Base-by-base conservation (phyloP, 2,329 filamentous ascomycete genomes). In the Aspergillus persii region DNA sequence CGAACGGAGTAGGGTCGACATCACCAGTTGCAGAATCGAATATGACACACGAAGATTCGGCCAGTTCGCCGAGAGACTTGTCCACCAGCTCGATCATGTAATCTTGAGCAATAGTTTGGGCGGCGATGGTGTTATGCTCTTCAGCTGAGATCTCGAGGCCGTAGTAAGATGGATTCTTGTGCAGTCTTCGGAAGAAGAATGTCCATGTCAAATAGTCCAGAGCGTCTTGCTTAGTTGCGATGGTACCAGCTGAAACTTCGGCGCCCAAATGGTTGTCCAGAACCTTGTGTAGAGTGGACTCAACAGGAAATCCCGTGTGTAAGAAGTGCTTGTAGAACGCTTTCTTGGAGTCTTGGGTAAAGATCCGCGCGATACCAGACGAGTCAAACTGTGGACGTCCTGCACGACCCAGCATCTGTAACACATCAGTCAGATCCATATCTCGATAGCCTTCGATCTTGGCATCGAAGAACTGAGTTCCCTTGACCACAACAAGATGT, bases 301-400 rank as follows among this genome's bases (percentile, higher is more conserved):
- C 95, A 9, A 99, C 95, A 0, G 95, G 96, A 74, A 99, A 99
- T 1, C 95, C 96, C 0, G 94, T 98, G 72, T 99, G 95, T 56
- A 99, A 78, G 79, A 99, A 99, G 77, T 99, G 95, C 80, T 99
- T 99, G 79, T 99, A 99, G 76, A 99, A 99, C 60, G 96, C 92
- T 77, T 99, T 99, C 82, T 98, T 99, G 2, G 94, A 82, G 69
- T 98, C 93, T 70, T 99, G 93, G 0, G 95, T 99, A 72, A 99
- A 96, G 71, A 99, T 99, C 31, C 94, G 89, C 8, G 95, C 96
- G 58, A 99, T 96, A 65, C 96, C 95, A 0, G 93, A 96, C 56
- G 89, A 90, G 75, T 99, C 95, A 73, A 99, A 99, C 72, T 99
- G 95, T 3, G 95, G 95, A 63, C 95, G 90, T 15, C 95, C 95